phyloP scores from a whole-genome alignment of 164 flowering plant genomes.

The Annona cherimola region DNA sequence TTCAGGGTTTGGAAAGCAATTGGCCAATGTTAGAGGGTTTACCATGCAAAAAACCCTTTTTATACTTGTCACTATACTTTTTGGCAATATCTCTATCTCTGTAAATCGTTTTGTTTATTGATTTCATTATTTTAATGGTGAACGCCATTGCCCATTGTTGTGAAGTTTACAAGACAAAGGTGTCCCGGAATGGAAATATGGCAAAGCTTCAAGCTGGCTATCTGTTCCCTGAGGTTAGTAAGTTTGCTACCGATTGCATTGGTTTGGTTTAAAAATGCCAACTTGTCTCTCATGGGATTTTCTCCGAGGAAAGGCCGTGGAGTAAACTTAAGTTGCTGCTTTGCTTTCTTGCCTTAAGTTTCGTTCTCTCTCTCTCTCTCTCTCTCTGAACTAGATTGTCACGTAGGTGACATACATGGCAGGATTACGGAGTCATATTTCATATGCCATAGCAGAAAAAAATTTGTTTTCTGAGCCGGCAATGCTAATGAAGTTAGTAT shows the following conservation, averaged over 20 bases:
- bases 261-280: neutral
- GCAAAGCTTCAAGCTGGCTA: conserved; percentile 94
- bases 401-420: too few species aligned
- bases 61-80: too few species aligned
- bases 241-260: neutral
- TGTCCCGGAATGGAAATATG: conserved; percentile 81
- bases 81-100: neutral
- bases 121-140: neutral
- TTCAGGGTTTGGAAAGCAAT: too few species aligned
- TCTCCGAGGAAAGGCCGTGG: neutral
- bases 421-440: too few species aligned
- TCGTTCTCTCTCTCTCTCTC: neutral
- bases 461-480: too few species aligned
- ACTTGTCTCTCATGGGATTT: neutral
- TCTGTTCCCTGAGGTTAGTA: conserved; percentile 85
- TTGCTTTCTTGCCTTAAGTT: neutral
- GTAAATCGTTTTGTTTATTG: neutral
- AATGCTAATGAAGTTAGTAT: too few species aligned
- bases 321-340: neutral
- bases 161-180: conserved; percentile 72
- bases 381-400: neutral
- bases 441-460: too few species aligned
- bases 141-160: neutral
- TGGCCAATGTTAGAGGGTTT: too few species aligned
- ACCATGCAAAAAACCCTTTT: neutral